Evolutionary conservation across 768 basidiomycete genomes (phyloP).

Genomic region (Trametes elegans): DNA sequence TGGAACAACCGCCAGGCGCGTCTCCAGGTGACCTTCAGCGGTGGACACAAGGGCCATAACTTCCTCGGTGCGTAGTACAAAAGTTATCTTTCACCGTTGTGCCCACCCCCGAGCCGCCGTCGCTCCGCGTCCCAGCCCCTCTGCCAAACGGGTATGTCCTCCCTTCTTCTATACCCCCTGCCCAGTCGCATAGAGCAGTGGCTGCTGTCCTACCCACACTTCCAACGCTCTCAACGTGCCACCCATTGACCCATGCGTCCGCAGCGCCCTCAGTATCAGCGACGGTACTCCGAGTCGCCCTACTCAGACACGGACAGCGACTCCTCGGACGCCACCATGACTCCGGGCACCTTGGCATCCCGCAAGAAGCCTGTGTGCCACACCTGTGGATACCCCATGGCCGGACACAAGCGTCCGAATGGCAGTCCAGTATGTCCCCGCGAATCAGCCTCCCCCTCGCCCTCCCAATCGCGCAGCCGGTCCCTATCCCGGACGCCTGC

Average conservation of each 20-base stretch:
- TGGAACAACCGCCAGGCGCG: no score
- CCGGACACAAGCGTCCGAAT: conserved; percentile 37
- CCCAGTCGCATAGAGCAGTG: no score
- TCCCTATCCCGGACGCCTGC: not conserved
- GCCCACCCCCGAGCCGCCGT: conserved; percentile 10
- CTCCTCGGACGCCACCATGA: not conserved
- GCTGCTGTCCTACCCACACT: not conserved
- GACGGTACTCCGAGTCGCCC: not conserved
- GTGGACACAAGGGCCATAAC: no score
- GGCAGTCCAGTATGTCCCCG: conserved; percentile 34
- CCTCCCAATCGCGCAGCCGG: not conserved
- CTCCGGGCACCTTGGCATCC: not conserved
- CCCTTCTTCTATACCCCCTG: not conserved
- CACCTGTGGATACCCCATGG: conserved; percentile 36
- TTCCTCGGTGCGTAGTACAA: conserved; percentile 15
- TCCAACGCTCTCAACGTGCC: not conserved
- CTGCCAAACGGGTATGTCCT: conserved; percentile 16
- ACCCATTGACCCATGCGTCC: not conserved
- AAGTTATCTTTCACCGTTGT: not conserved
- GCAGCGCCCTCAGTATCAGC: conserved; percentile 7
- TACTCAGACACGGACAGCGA: not conserved
- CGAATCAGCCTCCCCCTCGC: not conserved
- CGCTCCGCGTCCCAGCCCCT: not conserved
- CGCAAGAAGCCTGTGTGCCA: conserved; percentile 36
- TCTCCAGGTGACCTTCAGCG: not conserved